These are phyloP conservation scores for Leptographium lundbergii DNA, from an alignment of 2,329 filamentous ascomycete species.

Conservation along the genomic window DNA sequence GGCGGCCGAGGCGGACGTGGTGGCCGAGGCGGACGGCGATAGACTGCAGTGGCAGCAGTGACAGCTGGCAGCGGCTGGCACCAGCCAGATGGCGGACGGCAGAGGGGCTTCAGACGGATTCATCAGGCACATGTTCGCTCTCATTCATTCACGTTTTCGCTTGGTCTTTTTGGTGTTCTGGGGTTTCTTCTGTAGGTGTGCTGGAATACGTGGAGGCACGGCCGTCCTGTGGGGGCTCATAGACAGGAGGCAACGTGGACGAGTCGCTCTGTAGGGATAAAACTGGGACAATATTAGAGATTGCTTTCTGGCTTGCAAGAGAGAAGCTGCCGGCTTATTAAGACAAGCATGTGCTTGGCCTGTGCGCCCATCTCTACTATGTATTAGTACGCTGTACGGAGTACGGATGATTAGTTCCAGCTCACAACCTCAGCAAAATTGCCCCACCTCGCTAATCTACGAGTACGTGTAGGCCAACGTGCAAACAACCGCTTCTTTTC, in stretches of 20 bases:
- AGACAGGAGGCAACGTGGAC: not conserved
- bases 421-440: not conserved
- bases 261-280: not conserved
- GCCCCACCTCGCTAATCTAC: not conserved
- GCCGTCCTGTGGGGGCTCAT: not conserved
- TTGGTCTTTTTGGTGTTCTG: not conserved
- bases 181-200: not conserved
- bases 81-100: too few relatives aligned
- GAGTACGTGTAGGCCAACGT: not conserved
- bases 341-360: not conserved
- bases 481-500: not conserved
- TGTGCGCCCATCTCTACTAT: not conserved
- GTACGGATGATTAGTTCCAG: not conserved
- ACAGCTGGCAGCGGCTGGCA: not conserved
- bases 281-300: not conserved
- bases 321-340: not conserved
- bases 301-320: too few relatives aligned
- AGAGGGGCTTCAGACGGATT: not conserved
- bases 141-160: not conserved
- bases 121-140: not conserved
- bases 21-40: not conserved
- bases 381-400: too few relatives aligned
- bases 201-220: not conserved
- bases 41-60: not conserved
- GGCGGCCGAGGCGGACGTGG: constrained; percentile 1